Percentiles rank a stretch among this genome's conserved stretches.
phyloP scores from a whole-genome alignment of 345 rosid genomes.

The Populus simonii region DNA sequence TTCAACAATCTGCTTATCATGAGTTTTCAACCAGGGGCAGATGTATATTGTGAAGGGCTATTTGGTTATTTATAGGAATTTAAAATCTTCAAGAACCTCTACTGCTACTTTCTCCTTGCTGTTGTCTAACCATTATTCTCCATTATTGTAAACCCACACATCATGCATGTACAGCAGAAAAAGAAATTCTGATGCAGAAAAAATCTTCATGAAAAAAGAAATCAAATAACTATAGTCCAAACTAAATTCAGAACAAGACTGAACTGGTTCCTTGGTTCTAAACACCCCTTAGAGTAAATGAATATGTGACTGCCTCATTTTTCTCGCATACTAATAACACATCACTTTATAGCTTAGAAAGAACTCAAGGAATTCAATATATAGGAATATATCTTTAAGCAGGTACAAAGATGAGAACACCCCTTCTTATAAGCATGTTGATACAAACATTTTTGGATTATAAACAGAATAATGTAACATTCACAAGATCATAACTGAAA shows the following conservation, averaged over 20 bases:
- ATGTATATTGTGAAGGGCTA: neutral
- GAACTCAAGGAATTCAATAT: neutral
- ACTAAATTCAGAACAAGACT: neutral
- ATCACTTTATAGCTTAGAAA: neutral
- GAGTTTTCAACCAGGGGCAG: neutral
- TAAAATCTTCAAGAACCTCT: neutral
- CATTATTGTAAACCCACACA: neutral
- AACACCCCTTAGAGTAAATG: neutral
- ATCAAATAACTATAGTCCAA: neutral
- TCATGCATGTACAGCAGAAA: neutral
- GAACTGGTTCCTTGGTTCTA: neutral
- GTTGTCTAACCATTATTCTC: neutral
- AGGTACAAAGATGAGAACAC: neutral
- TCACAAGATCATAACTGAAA: neutral
- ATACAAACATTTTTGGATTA: neutral
- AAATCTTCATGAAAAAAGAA: neutral
- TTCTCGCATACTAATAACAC: neutral
- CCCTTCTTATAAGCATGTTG: neutral
- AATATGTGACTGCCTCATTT: neutral
- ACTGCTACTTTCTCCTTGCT: neutral
- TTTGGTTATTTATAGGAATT: neutral
- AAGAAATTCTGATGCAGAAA: neutral
- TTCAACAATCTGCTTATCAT: neutral
- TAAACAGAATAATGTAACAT: neutral
- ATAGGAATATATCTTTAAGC: neutral